Conservation (phyloP, 371 early-diverging fungal genomes). For the Apophysomyces ossiformis region DNA sequence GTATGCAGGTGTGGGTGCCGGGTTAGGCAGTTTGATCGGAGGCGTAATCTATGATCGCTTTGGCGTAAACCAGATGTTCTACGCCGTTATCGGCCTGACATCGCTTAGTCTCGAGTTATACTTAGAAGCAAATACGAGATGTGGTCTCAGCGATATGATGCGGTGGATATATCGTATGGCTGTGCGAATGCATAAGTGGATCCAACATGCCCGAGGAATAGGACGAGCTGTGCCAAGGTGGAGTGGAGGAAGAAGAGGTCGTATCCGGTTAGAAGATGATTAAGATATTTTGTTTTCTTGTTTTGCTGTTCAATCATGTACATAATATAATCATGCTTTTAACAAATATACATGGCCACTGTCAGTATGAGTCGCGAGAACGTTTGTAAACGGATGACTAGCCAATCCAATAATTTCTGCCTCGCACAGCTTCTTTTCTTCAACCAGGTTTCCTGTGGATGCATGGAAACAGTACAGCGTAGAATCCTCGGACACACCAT, state of each 20-base stretch:
- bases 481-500: conserved; percentile 72
- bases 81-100: conserved; percentile 47
- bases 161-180: conserved; percentile 31
- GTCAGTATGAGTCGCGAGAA: conserved; percentile 71
- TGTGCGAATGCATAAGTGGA: conserved; percentile 33
- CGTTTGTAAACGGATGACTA: conserved; percentile 80
- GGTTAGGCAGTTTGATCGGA: conserved; percentile 51
- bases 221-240: conserved; percentile 54
- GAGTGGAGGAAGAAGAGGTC: conserved; percentile 42
- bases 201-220: conserved; percentile 44
- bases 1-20: conserved; percentile 59
- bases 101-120: conserved; percentile 45
- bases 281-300: conserved; percentile 4
- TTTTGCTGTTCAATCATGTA: conserved; percentile 6
- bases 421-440: conserved; percentile 46
- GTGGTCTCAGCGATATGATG: conserved; percentile 43
- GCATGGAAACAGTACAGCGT: conserved; percentile 64
- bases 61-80: conserved; percentile 53
- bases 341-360: conserved; percentile 66
- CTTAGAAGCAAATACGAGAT: conserved; percentile 51
- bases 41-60: conserved; percentile 49
- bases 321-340: conserved; percentile 32
- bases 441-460: conserved; percentile 49
- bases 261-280: conserved; percentile 42
- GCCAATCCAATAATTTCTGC: conserved; percentile 74